These are phyloP conservation scores for Microcyclosporella mali DNA, from an alignment of 2,329 filamentous ascomycete species.

Conservation along the genomic window DNA sequence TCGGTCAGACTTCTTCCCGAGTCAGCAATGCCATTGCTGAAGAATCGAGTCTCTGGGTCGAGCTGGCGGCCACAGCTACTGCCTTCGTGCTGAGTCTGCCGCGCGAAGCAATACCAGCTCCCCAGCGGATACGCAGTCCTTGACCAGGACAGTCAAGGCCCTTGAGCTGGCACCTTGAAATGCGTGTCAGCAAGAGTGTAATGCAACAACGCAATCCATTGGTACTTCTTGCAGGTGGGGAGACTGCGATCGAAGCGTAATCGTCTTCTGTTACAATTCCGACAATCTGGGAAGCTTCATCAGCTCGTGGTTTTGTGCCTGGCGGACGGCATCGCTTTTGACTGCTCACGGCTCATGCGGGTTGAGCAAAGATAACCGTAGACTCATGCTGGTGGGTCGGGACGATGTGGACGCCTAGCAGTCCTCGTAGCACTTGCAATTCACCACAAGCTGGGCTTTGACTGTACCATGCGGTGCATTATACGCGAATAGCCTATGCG, in stretches of 20 bases:
- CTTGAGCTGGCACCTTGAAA: slow-evolving; percentile 3
- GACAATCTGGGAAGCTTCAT: slow-evolving; percentile 3
- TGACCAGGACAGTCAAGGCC: slow-evolving; percentile 8
- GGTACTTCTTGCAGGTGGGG: slow-evolving; percentile 9
- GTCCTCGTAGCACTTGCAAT: too few relatives aligned
- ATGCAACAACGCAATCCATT: not conserved
- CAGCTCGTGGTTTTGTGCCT: not conserved
- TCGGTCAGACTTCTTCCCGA: not conserved
- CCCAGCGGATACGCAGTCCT: slow-evolving; percentile 10
- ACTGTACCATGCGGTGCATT: too few relatives aligned
- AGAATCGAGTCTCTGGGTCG: too few relatives aligned
- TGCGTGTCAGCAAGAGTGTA: not conserved
- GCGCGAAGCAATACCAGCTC: slow-evolving; percentile 6
- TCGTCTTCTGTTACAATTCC: slow-evolving; percentile 8
- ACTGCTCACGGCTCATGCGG: slow-evolving; percentile 8
- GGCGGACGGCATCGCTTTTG: slow-evolving; percentile 4
- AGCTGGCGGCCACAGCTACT: slow-evolving; percentile 1
- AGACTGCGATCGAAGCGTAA: slow-evolving; percentile 10
- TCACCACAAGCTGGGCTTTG: too few relatives aligned
- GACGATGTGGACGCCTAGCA: too few relatives aligned
- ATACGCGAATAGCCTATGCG: too few relatives aligned
- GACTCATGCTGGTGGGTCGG: slow-evolving; percentile 8
- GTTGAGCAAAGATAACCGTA: slow-evolving; percentile 8
- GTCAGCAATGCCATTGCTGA: too few relatives aligned
- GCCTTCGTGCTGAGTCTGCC: slow-evolving; percentile 9